Conservation (phyloP, 2,329 filamentous ascomycete genomes). For the Hypoxylon sp. region DNA sequence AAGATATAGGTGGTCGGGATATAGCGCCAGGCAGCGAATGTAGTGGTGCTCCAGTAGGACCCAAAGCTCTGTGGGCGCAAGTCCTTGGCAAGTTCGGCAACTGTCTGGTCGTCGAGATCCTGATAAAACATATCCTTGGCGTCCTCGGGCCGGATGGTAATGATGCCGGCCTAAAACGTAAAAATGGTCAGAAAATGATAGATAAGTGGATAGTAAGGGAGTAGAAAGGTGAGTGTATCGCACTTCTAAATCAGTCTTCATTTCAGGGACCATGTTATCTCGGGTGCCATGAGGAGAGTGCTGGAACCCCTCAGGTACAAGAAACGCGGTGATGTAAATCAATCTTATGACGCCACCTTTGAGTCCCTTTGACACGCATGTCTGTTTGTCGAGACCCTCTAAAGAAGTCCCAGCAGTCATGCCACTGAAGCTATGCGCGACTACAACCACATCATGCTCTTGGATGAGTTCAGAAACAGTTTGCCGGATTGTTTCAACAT, state of each 20-base stretch:
- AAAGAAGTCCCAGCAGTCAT: conserved; percentile 48
- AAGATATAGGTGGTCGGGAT: conserved; percentile 48
- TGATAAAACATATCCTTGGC: conserved; percentile 50
- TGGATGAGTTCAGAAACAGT: conserved; percentile 36
- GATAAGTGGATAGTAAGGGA: background rate
- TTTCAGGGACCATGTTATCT: conserved; percentile 44
- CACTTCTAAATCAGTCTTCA: conserved; percentile 45
- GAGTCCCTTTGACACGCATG: conserved; percentile 23
- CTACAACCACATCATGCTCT: conserved; percentile 45
- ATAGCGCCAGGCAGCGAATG: conserved; percentile 47
- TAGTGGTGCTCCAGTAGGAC: conserved; percentile 45
- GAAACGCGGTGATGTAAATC: conserved; percentile 47
- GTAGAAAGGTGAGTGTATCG: background rate
- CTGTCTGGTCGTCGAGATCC: conserved; percentile 43
- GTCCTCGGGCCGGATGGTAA: conserved; percentile 44
- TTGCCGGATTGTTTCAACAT: conserved; percentile 40
- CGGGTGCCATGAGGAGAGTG: conserved; percentile 44
- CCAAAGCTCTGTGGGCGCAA: conserved; percentile 47
- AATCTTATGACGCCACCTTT: conserved; percentile 47
- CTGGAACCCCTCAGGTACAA: conserved; percentile 48
- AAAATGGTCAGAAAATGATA: background rate
- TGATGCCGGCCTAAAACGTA: conserved; percentile 37
- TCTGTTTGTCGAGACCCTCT: conserved; percentile 46
- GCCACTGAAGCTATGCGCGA: conserved; percentile 49
- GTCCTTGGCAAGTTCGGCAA: conserved; percentile 42